Conservation (phyloP, 352 stramenopile genomes). For the Phytophthora ramorum region DNA sequence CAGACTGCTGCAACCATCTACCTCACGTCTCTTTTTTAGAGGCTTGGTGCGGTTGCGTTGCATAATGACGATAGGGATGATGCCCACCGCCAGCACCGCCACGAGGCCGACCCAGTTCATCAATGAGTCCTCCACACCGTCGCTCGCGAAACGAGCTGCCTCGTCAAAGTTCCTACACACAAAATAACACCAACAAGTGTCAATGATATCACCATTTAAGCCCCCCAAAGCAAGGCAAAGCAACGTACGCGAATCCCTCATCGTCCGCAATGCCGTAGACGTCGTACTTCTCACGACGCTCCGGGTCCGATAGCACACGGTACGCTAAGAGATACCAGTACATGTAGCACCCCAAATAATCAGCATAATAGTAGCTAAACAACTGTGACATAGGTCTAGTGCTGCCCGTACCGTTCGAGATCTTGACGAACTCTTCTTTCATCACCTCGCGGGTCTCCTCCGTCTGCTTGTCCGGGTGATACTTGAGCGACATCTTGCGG, state of each 20-base stretch:
- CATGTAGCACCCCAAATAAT: too few species aligned
- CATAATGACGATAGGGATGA: slow-evolving; percentile 76
- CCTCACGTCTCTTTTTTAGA: slow-evolving; percentile 77
- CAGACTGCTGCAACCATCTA: slow-evolving; percentile 37
- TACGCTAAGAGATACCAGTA: slow-evolving; percentile 48
- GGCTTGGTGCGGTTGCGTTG: slow-evolving; percentile 77
- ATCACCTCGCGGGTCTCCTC: slow-evolving; percentile 62
- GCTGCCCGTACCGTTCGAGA: slow-evolving; percentile 64
- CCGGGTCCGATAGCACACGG: slow-evolving; percentile 77
- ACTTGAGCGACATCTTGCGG: slow-evolving; percentile 93
- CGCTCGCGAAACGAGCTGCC: slow-evolving; percentile 65
- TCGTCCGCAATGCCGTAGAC: slow-evolving; percentile 83
- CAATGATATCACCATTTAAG: neutral
- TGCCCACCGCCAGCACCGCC: slow-evolving; percentile 54
- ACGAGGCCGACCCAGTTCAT: slow-evolving; percentile 76
- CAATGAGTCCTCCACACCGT: slow-evolving; percentile 75
- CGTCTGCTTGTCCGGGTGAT: slow-evolving; percentile 95
- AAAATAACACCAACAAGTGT: neutral
- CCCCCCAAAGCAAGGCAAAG: neutral
- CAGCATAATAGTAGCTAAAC: neutral
- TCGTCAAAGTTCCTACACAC: slow-evolving; percentile 77
- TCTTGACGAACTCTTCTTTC: slow-evolving; percentile 81
- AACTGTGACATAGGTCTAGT: neutral
- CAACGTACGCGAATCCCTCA: slow-evolving; percentile 73
- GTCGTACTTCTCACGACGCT: slow-evolving; percentile 81